Evolutionary conservation across 305 asterid genomes (phyloP), one percentile per base, ranked within the genome.

Genomic region (Galium porrigens): DNA sequence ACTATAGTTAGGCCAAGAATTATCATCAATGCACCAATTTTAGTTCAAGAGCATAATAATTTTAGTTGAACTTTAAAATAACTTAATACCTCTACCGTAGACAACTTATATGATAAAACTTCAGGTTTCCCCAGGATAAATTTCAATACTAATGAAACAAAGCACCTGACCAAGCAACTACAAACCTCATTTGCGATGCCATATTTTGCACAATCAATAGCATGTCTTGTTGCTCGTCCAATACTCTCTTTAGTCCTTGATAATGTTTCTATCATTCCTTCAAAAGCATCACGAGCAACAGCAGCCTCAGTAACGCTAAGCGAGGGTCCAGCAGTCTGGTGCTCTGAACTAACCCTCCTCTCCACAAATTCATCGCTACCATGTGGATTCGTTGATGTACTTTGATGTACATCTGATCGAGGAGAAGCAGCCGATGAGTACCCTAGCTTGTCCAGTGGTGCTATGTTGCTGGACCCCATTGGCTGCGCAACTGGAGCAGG

Each of bases 181-280:
- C 77, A 61, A 66, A 90, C 97, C 94, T 90, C 97, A 80, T 79
- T 81, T 66, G 96, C 86, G 30, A 88, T 84, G 72, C 96, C 97
- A 68, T 83, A 77, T 81, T 90, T 90, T 29, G 96, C 95, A 75
- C 97, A 90, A 72, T 90, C 96, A 75, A 90, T 88, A 51, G 97
- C 97, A 73, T 82, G 96, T 57, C 97, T 90, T 32, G 97, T 90
- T 48, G 97, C 97, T 52, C 96, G 96, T 42, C 95, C 95, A 58
- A 90, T 90, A 77, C 97, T 90, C 79, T 90, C 97, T 79, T 88
- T 90, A 68, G 96, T 88, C 84, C 97, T 89, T 61, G 97, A 87
- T 73, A 90, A 82, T 49, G 97, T 90, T 77, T 90, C 97, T 79
- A 90, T 82, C 97, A 90, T 90, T 67, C 97, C 97, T 81, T 90